Evolutionary conservation across 768 basidiomycete species (phyloP).

Genomic region (Boletus patriciae): DNA sequence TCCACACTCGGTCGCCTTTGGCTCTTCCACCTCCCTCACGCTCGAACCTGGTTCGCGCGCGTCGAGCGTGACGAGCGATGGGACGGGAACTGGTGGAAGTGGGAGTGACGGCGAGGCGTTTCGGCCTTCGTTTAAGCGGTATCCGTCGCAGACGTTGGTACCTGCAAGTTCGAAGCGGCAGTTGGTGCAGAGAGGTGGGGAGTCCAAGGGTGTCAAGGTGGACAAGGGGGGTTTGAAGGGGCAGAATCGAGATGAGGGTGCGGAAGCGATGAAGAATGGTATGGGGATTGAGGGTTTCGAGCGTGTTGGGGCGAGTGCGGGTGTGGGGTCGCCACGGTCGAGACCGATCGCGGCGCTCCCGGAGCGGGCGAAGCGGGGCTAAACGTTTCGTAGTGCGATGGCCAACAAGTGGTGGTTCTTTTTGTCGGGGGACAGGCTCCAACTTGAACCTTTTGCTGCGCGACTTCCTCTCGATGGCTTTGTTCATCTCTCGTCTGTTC

Average conservation of each 20-base stretch:
- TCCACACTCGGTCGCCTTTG: conserved; percentile 4
- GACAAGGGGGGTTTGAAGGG: neutral
- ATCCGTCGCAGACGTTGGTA: conserved; percentile 72
- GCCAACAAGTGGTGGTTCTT: neutral
- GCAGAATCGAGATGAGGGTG: neutral
- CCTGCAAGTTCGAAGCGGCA: conserved; percentile 57
- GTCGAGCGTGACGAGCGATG: conserved; percentile 35
- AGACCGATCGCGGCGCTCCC: conserved; percentile 32
- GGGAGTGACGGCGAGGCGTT: conserved; percentile 33
- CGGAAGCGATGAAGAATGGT: neutral
- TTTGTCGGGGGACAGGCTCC: neutral
- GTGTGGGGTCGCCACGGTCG: conserved; percentile 23
- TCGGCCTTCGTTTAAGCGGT: conserved; percentile 69
- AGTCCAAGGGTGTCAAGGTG: conserved; percentile 15
- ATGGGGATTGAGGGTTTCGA: neutral
- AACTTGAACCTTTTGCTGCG: neutral
- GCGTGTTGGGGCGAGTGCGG: conserved; percentile 12
- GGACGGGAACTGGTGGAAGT: conserved; percentile 32
- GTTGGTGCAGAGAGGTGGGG: conserved; percentile 37
- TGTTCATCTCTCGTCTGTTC: neutral
- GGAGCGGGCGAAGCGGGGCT: conserved; percentile 29
- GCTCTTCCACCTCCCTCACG: conserved; percentile 13
- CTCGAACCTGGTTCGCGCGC: conserved; percentile 28
- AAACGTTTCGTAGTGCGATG: neutral
- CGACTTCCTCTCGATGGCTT: neutral